Evolutionary conservation across 495 filamentous ascomycete genomes (phyloP).

Genomic region (Aspergillus coremiiformis): DNA sequence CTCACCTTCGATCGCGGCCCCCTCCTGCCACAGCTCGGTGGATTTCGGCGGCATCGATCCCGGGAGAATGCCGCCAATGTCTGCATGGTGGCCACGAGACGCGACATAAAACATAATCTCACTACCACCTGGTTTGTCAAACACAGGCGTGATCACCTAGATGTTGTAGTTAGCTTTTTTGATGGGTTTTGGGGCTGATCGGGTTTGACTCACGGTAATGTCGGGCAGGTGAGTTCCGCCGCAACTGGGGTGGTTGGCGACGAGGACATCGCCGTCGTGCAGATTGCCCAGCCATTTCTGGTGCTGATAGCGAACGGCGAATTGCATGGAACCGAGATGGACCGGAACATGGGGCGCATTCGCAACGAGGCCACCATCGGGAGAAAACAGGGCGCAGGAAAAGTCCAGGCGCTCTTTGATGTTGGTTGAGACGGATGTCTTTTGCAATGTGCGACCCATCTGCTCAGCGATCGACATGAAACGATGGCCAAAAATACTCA

Average conservation of each 20-base stretch:
- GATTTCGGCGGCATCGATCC: slow-evolving; percentile 97
- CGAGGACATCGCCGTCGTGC: slow-evolving; percentile 85
- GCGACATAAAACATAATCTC: slow-evolving; percentile 96
- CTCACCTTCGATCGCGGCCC: slow-evolving; percentile 86
- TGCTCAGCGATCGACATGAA: slow-evolving; percentile 99
- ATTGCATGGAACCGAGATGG: slow-evolving; percentile 90
- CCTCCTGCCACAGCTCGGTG: slow-evolving; percentile 88
- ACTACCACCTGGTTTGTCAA: slow-evolving; percentile 56
- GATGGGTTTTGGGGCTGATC: neutral
- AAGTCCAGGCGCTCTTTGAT: slow-evolving; percentile 97
- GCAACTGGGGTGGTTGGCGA: slow-evolving; percentile 92
- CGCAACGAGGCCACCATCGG: slow-evolving; percentile 82
- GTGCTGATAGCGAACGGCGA: slow-evolving; percentile 87
- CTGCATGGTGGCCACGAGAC: slow-evolving; percentile 89
- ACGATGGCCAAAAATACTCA: slow-evolving; percentile 90
- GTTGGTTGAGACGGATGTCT: slow-evolving; percentile 95
- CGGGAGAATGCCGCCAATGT: slow-evolving; percentile 93
- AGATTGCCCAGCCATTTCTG: slow-evolving; percentile 85
- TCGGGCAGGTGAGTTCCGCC: slow-evolving; percentile 86
- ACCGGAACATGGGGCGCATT: slow-evolving; percentile 94
- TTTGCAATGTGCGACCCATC: slow-evolving; percentile 92
- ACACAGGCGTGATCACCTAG: slow-evolving; percentile 73
- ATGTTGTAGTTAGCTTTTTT: neutral
- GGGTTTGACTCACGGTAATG: slow-evolving; percentile 64
- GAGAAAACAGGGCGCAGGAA: slow-evolving; percentile 91